Base-by-base conservation (phyloP, 257 asterid genomes). In the Solanum rostratum region DNA sequence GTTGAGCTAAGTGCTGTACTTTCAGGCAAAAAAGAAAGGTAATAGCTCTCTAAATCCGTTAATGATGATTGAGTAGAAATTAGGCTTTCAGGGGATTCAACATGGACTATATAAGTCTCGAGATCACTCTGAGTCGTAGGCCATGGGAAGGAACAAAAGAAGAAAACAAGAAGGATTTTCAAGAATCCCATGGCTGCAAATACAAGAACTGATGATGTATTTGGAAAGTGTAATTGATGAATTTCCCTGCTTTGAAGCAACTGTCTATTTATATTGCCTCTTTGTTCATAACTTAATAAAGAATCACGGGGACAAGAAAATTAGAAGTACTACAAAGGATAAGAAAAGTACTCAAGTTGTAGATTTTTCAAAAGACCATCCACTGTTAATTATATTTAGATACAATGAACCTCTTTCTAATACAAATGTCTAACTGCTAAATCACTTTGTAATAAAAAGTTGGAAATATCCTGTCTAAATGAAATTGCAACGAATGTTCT, bases 91-190 rank as follows among this genome's bases (percentile, higher is more conserved):
- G 90, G 89, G 30, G 24, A 14, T 22, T 86, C 87, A 29, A 90
- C 85, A 29, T 74, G 92, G 71, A 91, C 92, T 16, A 91, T 87
- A 18, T 91, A 91, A 19, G 86, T 90, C 50, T 91, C 83, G 24
- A 82, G 57, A 24, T 50, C 46, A 57, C 19, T 83, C 19, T 84
- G 46, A 1, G 37, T 9, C 19, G 10, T 69, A 19, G 52, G 52
- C 79, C 29, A 69, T 10, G 50, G 79, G 52, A 37, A 39, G 19
- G 79, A 69, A 0, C 52, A 69, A 39, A 69, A 5, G 24, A 39
- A 9, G 29, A 41, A 37, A 69, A 69, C 9, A 7, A 37, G 18
- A 69, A 69, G 29, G 52, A 69, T 69, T 37, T 30, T 66, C 13
- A 66, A 29, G 74, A 66, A 30, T 66, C 74, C 27, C 82, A 76